Conservation (phyloP, 129 eudicot genomes). For the Helichrysum umbraculigerum region DNA sequence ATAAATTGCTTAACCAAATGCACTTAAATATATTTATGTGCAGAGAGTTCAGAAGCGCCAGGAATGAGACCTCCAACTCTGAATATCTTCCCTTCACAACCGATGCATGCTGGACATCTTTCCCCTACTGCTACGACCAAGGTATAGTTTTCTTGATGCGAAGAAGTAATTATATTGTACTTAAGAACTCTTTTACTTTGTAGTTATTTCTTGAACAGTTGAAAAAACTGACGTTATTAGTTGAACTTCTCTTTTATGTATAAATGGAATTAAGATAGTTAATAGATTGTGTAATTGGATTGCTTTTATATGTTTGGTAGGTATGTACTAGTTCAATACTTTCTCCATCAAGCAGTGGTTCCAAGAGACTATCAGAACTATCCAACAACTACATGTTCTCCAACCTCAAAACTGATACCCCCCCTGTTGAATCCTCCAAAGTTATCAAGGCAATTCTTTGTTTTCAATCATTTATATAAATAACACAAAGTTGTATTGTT, state of each 20-base stretch:
- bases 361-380: constrained; percentile 42
- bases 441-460: constrained; percentile 49
- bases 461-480: background rate
- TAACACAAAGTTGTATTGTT: background rate
- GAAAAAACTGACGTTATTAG: background rate
- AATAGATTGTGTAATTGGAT: constrained; percentile 4
- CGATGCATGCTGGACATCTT: constrained; percentile 50
- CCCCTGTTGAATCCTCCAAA: constrained; percentile 41
- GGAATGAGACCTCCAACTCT: constrained; percentile 70
- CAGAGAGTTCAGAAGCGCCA: constrained; percentile 32
- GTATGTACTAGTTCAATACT: constrained; percentile 50
- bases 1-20: background rate
- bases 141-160: constrained; percentile 24
- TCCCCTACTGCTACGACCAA: constrained; percentile 8
- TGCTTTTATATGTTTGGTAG: constrained; percentile 32
- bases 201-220: background rate
- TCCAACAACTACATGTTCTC: constrained; percentile 56
- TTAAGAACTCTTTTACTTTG: background rate
- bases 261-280: constrained; percentile 4
- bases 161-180: background rate
- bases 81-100: constrained; percentile 85
- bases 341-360: constrained; percentile 56
- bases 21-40: constrained; percentile 14
- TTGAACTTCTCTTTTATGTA: background rate
- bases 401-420: constrained; percentile 20